Base-by-base conservation (phyloP, 129 eudicot genomes). In the Pulicaria dysenterica region DNA sequence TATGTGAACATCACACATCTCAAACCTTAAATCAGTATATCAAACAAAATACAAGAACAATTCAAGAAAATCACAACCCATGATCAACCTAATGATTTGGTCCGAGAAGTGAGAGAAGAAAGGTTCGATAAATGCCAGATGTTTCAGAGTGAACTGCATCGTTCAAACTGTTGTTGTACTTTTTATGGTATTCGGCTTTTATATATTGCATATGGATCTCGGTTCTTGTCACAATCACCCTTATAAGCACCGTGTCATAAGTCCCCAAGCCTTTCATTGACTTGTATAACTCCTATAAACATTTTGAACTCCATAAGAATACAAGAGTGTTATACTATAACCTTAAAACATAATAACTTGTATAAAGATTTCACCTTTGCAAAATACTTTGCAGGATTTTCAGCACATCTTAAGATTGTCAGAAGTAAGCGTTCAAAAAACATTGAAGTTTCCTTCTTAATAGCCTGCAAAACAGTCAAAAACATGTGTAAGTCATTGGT, bases 151-250 rank as follows among this genome's bases (percentile, higher is more conserved):
- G 81, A 75, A 86, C 88, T 1, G 74, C 86, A 72, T 86, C 80
- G n/a, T 66, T 74, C 80, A 86, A 75, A 43, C 65, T 77, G 75
- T 83, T 86, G 49, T 75, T 78, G 76, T 86, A 86, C 77, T 86
- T 80, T 62, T 77, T 83, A 17, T 65, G 48, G 79, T 86, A 86
- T 74, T 83, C 91, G 2, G 80, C 80, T 69, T 83, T 86, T 41
- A 86, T 86, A 48, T 86, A 80, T 49, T 83, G 88, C 88, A 86
- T 86, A 78, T 86, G 88, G 48, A 86, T 78, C 77, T 86, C 91
- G 4, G 88, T 70, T 67, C 91, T 80, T 41, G 86, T 80, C 70
- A 80, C 84, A 14, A 86, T 83, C 16, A 86, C 84, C 80, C 88
- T 83, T 60, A 83, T 86, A 38, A 86, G 91, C 5, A 79, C 72